Evolutionary conservation across 1,284 basidiomycete species (phyloP), one percentile per base, ranked within the genome.

Genomic region (Leccinum angustisporum): DNA sequence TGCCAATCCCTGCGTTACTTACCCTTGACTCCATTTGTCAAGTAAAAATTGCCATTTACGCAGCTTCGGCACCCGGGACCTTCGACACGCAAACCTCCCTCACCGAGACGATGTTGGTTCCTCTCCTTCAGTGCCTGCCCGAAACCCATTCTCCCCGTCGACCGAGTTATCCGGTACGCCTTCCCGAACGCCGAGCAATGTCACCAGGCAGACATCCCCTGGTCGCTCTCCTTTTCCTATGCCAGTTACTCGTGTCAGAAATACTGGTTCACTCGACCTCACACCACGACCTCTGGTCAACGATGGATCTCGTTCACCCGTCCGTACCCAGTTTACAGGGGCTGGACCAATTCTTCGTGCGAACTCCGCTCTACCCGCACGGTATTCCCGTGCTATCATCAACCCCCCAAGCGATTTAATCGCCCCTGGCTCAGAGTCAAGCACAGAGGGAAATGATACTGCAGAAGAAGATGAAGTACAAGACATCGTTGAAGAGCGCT

Each of bases 21-120:
- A 57, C 43, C 36, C 50, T 36, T 71, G 18, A 72, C 8, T 16
- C 30, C 27, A 30, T 60, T 61, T 60, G 66, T 13, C 34, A 70
- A 91, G 90, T 76, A 91, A 91, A 80, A 79, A 80, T 59, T 92
- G 90, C 66, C 90, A 92, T 72, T 71, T 85, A 65, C 88, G 84
- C 78, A 83, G 79, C 66, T 91, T 91, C 66, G 89, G 87, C 33
- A 90, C 86, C 18, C 80, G 81, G 63, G 87, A 91, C 70, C 81
- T 92, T 51, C 85, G 90, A 56, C 85, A 87, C 59, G 87, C 87
- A 58, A 92, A 92, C 70, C 83, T 88, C 9, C 87, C 87, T 14
- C 76, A 84, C 63, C 77, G 76, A 66, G 77, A 71, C 55, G 77
- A 75, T 54, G 63, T 67, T 46, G 54, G 67, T 31, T 61, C 70